A percentile compares a stretch with the other conserved stretches of the same genome.
Evolutionary conservation across 106 monocot genomes (phyloP).

Genomic region (Acanthochlamys bracteata): DNA sequence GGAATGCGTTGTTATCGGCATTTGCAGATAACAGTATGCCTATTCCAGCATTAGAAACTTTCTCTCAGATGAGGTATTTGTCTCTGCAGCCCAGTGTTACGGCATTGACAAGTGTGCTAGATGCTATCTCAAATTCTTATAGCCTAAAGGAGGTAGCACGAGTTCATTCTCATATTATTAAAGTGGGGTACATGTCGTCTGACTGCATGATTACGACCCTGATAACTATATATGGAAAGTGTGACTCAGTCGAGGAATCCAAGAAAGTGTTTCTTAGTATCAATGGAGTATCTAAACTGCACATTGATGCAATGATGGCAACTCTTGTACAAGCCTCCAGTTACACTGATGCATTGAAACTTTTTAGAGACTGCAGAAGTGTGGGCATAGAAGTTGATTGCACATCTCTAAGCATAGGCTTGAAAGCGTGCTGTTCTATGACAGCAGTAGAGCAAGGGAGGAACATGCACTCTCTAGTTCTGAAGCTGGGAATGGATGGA

Average conservation of each 20-base stretch:
- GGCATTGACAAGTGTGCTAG: not conserved
- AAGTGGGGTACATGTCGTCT: not conserved
- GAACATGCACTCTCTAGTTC: constrained; percentile 2
- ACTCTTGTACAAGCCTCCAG: not conserved
- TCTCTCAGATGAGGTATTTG: constrained; percentile 5
- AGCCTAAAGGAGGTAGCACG: not conserved
- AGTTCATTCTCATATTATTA: constrained; percentile 5
- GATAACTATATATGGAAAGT: constrained; percentile 10
- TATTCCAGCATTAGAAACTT: not conserved
- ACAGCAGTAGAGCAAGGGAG: constrained; percentile 7
- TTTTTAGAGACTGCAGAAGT: not conserved
- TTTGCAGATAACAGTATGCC: constrained; percentile 2
- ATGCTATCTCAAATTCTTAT: not conserved
- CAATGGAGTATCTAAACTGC: not conserved
- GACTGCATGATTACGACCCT: constrained; percentile 2
- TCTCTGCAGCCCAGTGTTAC: not conserved
- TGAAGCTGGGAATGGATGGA: not conserved
- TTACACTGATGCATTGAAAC: constrained; percentile 3
- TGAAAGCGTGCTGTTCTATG: constrained; percentile 8
- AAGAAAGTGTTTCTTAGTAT: not conserved
- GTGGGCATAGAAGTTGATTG: not conserved
- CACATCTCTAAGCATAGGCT: not conserved
- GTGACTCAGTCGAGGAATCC: not conserved
- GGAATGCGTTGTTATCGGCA: constrained; percentile 9
- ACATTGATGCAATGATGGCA: not conserved